phyloP scores from a whole-genome alignment of 306 rosid species.

The Acacia acuminata region DNA sequence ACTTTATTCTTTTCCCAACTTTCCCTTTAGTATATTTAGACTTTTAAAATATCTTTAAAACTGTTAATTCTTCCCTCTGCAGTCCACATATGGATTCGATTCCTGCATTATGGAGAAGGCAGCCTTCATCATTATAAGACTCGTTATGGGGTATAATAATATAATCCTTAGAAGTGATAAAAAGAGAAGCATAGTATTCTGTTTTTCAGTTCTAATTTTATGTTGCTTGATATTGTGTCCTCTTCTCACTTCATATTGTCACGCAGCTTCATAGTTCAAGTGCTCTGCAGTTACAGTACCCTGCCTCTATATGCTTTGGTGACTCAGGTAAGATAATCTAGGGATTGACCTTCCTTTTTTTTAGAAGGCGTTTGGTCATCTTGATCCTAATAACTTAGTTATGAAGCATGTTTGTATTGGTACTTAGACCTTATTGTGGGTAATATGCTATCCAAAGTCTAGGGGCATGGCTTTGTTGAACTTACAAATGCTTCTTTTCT shows the following conservation, averaged over 20 bases:
- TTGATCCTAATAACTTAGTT: background rate
- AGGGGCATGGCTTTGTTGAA: background rate
- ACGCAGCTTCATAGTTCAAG: conserved; percentile 81
- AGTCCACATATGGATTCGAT: conserved; percentile 75
- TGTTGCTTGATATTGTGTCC: conserved; percentile 5
- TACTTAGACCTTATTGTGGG: background rate
- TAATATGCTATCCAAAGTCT: background rate
- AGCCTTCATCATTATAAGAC: conserved; percentile 63
- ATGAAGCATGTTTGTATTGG: background rate
- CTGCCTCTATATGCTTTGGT: conserved; percentile 75
- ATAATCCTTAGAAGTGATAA: conserved; percentile 4
- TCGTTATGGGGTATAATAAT: conserved; percentile 71
- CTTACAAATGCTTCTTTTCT: background rate
- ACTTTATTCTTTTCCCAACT: too few relatives aligned
- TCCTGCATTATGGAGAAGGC: conserved; percentile 89
- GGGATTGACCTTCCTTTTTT: background rate
- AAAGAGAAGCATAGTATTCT: conserved; percentile 10
- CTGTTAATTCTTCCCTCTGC: conserved; percentile 33
- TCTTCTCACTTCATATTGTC: conserved; percentile 32
- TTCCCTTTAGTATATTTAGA: background rate
- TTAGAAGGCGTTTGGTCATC: background rate
- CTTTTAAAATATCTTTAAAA: background rate
- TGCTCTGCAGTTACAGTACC: conserved; percentile 91
- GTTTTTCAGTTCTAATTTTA: conserved; percentile 17
- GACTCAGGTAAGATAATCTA: conserved; percentile 61